Conservation (phyloP, 768 basidiomycete species). For the Mycena albidolilacea region DNA sequence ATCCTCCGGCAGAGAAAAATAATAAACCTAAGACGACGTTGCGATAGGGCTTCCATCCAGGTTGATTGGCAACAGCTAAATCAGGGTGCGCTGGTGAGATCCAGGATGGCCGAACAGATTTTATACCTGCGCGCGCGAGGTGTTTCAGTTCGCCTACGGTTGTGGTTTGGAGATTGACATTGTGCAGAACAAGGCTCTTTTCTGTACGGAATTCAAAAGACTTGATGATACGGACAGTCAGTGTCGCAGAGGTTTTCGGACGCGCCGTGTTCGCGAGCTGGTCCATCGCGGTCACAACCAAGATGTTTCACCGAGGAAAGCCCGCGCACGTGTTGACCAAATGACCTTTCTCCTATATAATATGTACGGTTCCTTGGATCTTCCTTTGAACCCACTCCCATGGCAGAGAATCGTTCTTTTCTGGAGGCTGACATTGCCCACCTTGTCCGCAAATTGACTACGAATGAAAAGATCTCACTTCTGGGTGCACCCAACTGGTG, state of each 20-base stretch:
- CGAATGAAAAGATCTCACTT: slow-evolving; percentile 75
- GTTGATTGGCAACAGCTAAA: slow-evolving; percentile 78
- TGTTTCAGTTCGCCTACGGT: slow-evolving; percentile 88
- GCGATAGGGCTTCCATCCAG: slow-evolving; percentile 93
- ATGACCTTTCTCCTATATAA: background rate
- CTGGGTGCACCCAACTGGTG: slow-evolving; percentile 80
- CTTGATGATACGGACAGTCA: slow-evolving; percentile 95
- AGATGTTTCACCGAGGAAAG: background rate
- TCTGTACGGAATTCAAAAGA: slow-evolving; percentile 95
- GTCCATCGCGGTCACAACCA: slow-evolving; percentile 54
- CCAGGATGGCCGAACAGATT: slow-evolving; percentile 27
- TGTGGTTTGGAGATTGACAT: slow-evolving; percentile 83
- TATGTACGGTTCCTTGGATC: background rate
- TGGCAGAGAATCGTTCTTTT: slow-evolving; percentile 58
- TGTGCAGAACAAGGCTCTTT: slow-evolving; percentile 86
- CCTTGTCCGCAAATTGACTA: slow-evolving; percentile 68
- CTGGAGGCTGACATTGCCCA: slow-evolving; percentile 66
- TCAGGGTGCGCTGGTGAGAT: slow-evolving; percentile 27
- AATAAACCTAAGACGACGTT: slow-evolving; percentile 74
- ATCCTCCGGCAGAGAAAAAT: background rate
- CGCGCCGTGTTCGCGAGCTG: slow-evolving; percentile 68
- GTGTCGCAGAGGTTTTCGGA: slow-evolving; percentile 82
- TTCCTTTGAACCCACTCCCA: slow-evolving; percentile 21
- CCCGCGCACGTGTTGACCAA: background rate
- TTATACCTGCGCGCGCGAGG: slow-evolving; percentile 73